Percentiles rank a stretch among this genome's conserved stretches.
These are phyloP conservation scores for Arthrobotrys conoides DNA, from an alignment of 2,329 filamentous ascomycete genomes.

Conservation along the genomic window DNA sequence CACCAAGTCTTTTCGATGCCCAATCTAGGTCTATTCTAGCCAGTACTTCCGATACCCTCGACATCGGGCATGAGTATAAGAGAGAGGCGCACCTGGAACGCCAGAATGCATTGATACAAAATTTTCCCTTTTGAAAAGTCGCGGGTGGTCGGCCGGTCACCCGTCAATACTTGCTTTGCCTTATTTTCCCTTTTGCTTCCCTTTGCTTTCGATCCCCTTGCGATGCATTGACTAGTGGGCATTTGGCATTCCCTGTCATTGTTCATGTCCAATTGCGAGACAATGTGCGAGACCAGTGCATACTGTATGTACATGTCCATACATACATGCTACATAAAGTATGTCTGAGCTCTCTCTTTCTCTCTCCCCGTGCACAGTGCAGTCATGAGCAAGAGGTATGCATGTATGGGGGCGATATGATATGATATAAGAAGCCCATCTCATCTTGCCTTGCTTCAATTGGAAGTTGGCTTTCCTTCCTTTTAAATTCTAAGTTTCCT, in stretches of 20 bases:
- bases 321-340: not conserved
- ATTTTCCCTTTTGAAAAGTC: constrained; percentile 16
- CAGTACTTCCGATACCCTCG: constrained; percentile 13
- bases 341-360: not conserved
- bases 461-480: constrained; percentile 18
- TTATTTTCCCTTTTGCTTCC: not conserved
- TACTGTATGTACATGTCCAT: not conserved
- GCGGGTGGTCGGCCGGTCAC: constrained; percentile 52
- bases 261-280: not conserved
- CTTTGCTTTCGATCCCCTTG: not conserved
- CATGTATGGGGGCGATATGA: not conserved
- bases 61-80: constrained; percentile 39
- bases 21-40: constrained; percentile 5
- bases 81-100: constrained; percentile 34
- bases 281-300: not conserved
- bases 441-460: constrained; percentile 18
- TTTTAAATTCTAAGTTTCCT: not conserved
- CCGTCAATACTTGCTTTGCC: constrained; percentile 10
- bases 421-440: constrained; percentile 41
- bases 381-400: not conserved
- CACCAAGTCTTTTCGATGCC: not conserved
- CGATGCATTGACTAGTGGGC: not conserved
- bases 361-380: no score
- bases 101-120: constrained; percentile 30
- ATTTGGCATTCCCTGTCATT: constrained; percentile 1